Evolutionary conservation across 2,329 filamentous ascomycete species (phyloP).

Genomic region (Macrophomina pseudophaseolina): DNA sequence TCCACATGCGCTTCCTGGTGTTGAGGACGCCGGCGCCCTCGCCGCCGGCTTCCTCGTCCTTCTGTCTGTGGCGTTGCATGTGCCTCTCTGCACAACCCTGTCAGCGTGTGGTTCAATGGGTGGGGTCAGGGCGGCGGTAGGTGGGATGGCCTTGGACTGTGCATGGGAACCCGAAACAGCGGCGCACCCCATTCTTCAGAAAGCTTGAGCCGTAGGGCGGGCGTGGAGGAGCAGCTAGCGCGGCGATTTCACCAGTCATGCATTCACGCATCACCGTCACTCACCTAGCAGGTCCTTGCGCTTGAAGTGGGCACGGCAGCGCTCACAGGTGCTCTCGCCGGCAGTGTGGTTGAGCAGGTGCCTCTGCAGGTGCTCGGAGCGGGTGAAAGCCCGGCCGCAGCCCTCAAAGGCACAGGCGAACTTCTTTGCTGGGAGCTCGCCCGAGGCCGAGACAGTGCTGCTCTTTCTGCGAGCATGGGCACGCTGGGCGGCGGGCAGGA

Average conservation of each 20-base stretch:
- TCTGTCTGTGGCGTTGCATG: conserved; percentile 59
- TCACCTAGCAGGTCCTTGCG: conserved; percentile 64
- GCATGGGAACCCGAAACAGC: conserved; percentile 11
- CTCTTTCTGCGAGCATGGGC: conserved; percentile 24
- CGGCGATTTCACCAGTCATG: neutral
- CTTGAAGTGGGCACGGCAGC: conserved; percentile 67
- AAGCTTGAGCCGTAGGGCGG: conserved; percentile 3
- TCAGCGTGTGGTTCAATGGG: conserved; percentile 32
- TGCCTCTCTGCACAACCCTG: conserved; percentile 57
- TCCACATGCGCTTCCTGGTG: conserved; percentile 63
- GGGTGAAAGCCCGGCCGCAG: conserved; percentile 61
- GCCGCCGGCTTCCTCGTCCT: conserved; percentile 61
- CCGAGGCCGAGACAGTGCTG: neutral
- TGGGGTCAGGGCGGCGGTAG: conserved; percentile 6
- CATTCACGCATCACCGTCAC: conserved; percentile 28
- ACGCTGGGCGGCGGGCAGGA: conserved; percentile 13
- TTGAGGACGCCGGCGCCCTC: conserved; percentile 57
- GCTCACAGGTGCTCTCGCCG: conserved; percentile 59
- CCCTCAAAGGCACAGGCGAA: conserved; percentile 52
- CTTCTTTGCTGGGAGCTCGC: conserved; percentile 31
- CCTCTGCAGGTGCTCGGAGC: conserved; percentile 63
- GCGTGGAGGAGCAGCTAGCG: conserved; percentile 10
- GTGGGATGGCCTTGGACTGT: conserved; percentile 24
- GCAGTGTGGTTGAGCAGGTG: conserved; percentile 63
- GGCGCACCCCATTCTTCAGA: conserved; percentile 14